Base-by-base conservation (phyloP, 108 stramenopile species). In the Craspedostauros australis region DNA sequence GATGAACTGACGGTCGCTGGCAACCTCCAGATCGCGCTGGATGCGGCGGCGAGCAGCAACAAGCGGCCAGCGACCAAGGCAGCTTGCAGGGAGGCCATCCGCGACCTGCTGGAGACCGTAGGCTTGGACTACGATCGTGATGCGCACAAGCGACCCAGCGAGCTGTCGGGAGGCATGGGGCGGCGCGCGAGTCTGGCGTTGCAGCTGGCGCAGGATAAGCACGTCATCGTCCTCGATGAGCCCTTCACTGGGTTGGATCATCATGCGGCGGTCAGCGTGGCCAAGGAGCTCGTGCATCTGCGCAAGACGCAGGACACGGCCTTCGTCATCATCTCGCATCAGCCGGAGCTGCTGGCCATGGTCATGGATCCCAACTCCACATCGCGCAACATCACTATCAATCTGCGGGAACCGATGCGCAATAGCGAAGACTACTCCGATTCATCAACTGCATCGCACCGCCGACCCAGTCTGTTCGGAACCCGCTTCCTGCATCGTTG, bases 101-200 rank as follows among this genome's bases (percentile, higher is more conserved):
- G 83, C 57, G 64, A 77, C 22, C 45, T 85, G 27, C 42, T 89
- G 24, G 87, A 89, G 44, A 51, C 65, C 20, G 87, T 89, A 4
- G 87, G 87, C 0, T 48, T 89, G 32, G 70, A 84, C 53, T 85
- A 85, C 39, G 66, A 71, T 1, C 64, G 72, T 0, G 88, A 85
- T 60, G 84, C 74, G 2, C 24, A 38, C 42, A 89, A 89, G 39
- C 51, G 68, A 28, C 81, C 81, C 8, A 68, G 60, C 1, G 70
- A 89, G 48, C 57, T 89, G 24, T 76, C 74, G n/a, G 87, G 87
- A 0, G 87, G 87, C 2, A 89, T 89, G 87, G 87, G 74, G 15
- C 80, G 87, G 23, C 76, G 87, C n/a, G 87, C 80, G 4, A 82
- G 78, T 2, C 43, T 89, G 32, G 87, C 87, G 2, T 46, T 89